Conservation (phyloP, 306 rosid species). For the Glycine soja region DNA sequence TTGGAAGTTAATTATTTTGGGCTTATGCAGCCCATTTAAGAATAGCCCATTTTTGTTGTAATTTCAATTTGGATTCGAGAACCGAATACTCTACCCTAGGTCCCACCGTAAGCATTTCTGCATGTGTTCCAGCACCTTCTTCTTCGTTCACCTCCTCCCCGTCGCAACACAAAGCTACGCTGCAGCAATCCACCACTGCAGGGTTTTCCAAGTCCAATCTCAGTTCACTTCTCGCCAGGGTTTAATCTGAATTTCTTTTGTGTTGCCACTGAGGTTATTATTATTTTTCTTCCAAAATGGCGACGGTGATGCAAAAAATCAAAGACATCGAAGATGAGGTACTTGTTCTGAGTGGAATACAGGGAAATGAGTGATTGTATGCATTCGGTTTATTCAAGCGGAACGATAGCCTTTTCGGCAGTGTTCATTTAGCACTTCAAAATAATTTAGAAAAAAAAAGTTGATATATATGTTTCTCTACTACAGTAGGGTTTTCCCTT, state of each 20-base stretch:
- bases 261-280: neutral
- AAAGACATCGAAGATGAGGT: constrained; percentile 99
- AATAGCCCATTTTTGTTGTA: neutral
- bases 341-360: neutral
- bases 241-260: neutral
- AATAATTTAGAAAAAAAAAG: neutral
- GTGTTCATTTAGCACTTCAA: constrained; percentile 16
- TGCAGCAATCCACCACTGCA: neutral
- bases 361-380: neutral
- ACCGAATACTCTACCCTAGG: constrained; percentile 45
- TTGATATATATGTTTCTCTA: neutral
- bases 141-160: neutral
- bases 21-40: neutral
- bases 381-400: neutral
- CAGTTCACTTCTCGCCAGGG: neutral
- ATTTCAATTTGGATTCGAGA: neutral
- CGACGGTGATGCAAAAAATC: constrained; percentile 98
- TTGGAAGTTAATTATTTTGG: neutral
- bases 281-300: constrained; percentile 61
- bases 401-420: neutral
- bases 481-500: neutral
- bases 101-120: constrained; percentile 23
- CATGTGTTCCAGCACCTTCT: constrained; percentile 42
- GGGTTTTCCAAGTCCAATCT: neutral
- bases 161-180: neutral